Conservation (phyloP, 2,329 filamentous ascomycete genomes). For the Colletotrichum musicola region DNA sequence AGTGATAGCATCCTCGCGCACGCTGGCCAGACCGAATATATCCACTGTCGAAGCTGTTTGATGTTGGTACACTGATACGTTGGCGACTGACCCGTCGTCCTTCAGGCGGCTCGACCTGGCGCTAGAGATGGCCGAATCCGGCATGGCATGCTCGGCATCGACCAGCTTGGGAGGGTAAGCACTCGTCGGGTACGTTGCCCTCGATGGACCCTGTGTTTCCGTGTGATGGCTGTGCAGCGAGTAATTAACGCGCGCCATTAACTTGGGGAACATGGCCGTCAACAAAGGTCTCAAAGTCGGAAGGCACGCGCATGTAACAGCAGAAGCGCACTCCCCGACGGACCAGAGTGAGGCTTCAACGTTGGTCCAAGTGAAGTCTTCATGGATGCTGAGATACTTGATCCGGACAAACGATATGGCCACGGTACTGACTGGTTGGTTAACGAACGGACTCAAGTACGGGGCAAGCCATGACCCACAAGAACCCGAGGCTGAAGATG, state of each 20-base stretch:
- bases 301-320: conserved; percentile 42
- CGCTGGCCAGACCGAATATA: conserved; percentile 31
- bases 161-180: conserved; percentile 12
- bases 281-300: conserved; percentile 44
- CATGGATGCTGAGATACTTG: conserved; percentile 36
- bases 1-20: conserved; percentile 21
- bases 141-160: conserved; percentile 19
- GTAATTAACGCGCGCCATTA: conserved; percentile 33
- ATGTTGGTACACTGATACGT: conserved; percentile 20
- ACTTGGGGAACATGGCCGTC: conserved; percentile 23
- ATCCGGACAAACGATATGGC: conserved; percentile 43
- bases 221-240: conserved; percentile 28
- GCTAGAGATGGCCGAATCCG: conserved; percentile 16
- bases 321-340: conserved; percentile 42
- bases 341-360: conserved; percentile 44
- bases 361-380: conserved; percentile 43
- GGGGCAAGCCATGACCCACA: conserved; percentile 39
- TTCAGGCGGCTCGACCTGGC: conserved; percentile 20
- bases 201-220: conserved; percentile 11
- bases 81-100: conserved; percentile 2
- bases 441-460: neutral
- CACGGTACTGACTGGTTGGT: conserved; percentile 39
- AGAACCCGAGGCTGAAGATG: conserved; percentile 46
- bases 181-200: conserved; percentile 4
- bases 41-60: conserved; percentile 11